These are phyloP conservation scores for Boechera divaricarpa DNA, from an alignment of 345 rosid genomes.

Conservation along the genomic window DNA sequence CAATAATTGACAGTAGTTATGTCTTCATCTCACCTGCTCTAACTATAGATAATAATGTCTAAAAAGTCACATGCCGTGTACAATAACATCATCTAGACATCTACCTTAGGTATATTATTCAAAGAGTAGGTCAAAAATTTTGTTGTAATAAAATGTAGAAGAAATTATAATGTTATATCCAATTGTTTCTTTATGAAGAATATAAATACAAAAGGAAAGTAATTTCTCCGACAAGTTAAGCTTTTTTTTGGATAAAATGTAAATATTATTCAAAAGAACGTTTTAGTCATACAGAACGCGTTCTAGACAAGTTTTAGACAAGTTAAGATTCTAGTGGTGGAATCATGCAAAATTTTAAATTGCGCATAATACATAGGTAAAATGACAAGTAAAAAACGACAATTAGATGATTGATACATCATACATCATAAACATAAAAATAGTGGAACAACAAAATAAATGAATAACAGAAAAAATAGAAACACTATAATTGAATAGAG, in stretches of 20 bases:
- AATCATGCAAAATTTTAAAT: neutral
- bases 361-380: slow-evolving; percentile 3
- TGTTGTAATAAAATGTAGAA: neutral
- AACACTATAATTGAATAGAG: neutral
- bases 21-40: slow-evolving; percentile 45
- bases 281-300: too few relatives aligned
- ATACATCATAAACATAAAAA: neutral
- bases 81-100: slow-evolving; percentile 8
- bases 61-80: slow-evolving; percentile 37
- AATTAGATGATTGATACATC: neutral
- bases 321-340: slow-evolving; percentile 20
- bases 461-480: neutral
- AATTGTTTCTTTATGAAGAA: slow-evolving; percentile 1
- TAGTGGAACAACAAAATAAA: neutral
- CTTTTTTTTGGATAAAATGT: too few relatives aligned
- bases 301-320: neutral
- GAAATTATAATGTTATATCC: neutral
- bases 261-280: too few relatives aligned
- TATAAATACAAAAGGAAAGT: slow-evolving; percentile 7
- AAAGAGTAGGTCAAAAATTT: slow-evolving; percentile 34
- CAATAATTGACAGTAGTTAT: slow-evolving; percentile 37
- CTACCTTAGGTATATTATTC: slow-evolving; percentile 38
- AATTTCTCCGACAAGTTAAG: slow-evolving; percentile 16
- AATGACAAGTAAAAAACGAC: slow-evolving; percentile 16
- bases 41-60: slow-evolving; percentile 29